These are phyloP conservation scores for Parastagonospora nodorum DNA, from an alignment of 2,329 filamentous ascomycete genomes.

Conservation along the genomic window DNA sequence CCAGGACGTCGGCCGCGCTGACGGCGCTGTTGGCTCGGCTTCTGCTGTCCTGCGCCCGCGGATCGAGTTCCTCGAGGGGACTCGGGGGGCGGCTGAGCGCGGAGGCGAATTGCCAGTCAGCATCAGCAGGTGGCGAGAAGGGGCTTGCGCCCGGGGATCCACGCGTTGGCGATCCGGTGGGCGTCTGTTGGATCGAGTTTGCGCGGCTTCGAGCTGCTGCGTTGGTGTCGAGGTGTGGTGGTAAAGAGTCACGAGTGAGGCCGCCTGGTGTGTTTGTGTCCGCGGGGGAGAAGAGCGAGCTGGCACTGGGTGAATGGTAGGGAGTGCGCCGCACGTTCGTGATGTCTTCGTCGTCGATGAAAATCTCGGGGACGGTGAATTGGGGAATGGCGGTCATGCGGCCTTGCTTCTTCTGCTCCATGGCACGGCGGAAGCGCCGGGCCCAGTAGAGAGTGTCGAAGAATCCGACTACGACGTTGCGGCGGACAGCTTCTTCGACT, in stretches of 20 bases:
- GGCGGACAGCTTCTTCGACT: constrained; percentile 90
- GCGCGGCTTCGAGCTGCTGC: constrained; percentile 35
- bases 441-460: constrained; percentile 94
- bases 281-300: constrained; percentile 41
- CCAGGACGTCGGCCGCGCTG: constrained; percentile 76
- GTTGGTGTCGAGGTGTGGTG: constrained; percentile 34
- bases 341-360: constrained; percentile 78
- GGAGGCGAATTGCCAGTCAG: constrained; percentile 54
- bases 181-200: constrained; percentile 48
- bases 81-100: constrained; percentile 48
- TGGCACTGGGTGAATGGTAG: constrained; percentile 38
- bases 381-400: constrained; percentile 80
- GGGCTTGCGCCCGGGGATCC: constrained; percentile 33
- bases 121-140: constrained; percentile 34
- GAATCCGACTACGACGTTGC: constrained; percentile 89
- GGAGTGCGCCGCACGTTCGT: constrained; percentile 45
- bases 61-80: constrained; percentile 38
- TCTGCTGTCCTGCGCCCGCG: constrained; percentile 50
- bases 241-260: constrained; percentile 32
- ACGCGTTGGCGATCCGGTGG: constrained; percentile 40
- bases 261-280: constrained; percentile 32
- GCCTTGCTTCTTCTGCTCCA: constrained; percentile 71
- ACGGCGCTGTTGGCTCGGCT: constrained; percentile 71
- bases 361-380: constrained; percentile 85
- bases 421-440: constrained; percentile 76